Base-by-base conservation (phyloP, 1,284 basidiomycete species). In the Pholiota adiposa region DNA sequence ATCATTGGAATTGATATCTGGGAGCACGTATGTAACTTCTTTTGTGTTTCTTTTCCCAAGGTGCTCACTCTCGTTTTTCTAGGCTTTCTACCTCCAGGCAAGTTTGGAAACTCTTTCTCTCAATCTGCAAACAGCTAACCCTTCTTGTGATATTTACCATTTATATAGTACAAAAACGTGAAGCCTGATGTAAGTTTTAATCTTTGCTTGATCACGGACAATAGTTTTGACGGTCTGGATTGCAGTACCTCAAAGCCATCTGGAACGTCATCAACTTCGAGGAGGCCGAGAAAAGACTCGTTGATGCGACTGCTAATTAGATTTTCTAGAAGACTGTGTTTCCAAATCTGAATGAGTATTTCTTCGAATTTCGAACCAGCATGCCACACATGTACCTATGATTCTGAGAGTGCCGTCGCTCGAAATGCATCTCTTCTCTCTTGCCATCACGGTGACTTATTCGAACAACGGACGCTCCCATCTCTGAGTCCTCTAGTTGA, bases 1-100 rank as follows among this genome's bases (percentile, higher is more conserved):
- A 89, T 99, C 72, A 87, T 99, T 72, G 97, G 97, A 61, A 89
- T 98, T 67, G 97, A 99, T 77, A 93, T 98, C 71, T 98, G 97
- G 96, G 93, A 94, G 76, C 93, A 95, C 76, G 92, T 87, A 69
- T 49, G 86, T 81, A 46, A 46, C 27, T 58, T 43, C 18, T 43
- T 31, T 5, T 55, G 14, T 29, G 16, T 11, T 40, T 31, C 19
- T 48, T 40, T 14, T 31, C 33, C 11, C 19, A 27, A 11, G 5
- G 46, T 52, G 33, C 54, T 9, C 23, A 54, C 29, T 43, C 58
- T 59, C 46, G 56, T 51, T 21, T 53, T 66, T 62, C 38, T 59
- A 86, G 86, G 86, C 89, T 12, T 91, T 90, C 74, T 96, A 96
- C 80, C 86, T 96, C 57, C 90, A 79, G 73, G 78, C 70, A 72